Conservation (phyloP, 306 rosid genomes). For the Crataegus laevigata region DNA sequence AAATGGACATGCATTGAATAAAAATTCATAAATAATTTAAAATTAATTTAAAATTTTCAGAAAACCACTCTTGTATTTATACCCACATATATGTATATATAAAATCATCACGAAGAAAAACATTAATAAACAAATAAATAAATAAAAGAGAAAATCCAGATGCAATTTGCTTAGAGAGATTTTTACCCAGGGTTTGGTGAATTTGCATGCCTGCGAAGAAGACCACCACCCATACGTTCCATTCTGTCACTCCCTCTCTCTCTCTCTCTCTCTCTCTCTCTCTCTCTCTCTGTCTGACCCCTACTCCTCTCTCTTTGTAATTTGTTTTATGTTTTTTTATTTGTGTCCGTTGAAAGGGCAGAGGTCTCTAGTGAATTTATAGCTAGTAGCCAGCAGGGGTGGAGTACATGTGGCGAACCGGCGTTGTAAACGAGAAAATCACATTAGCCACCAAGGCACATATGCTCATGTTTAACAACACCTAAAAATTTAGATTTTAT, state of each 20-base stretch:
- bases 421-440: not conserved
- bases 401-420: slow-evolving; percentile 13
- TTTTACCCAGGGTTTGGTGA: slow-evolving; percentile 20
- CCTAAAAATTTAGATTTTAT: too few species aligned
- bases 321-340: not conserved
- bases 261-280: not conserved
- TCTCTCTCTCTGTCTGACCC: not conserved
- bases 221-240: slow-evolving; percentile 18
- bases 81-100: not conserved
- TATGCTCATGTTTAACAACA: too few species aligned
- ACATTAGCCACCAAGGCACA: too few species aligned
- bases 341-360: slow-evolving; percentile 1
- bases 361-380: not conserved
- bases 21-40: not conserved
- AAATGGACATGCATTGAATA: slow-evolving; percentile 13
- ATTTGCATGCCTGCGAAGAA: slow-evolving; percentile 8
- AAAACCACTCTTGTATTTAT: not conserved
- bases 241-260: not conserved
- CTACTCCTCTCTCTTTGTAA: not conserved
- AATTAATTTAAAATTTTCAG: not conserved
- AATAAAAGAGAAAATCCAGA: not conserved
- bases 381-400: not conserved
- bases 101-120: not conserved
- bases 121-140: not conserved
- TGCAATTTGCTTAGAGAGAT: not conserved